Evolutionary conservation across 2,329 filamentous ascomycete genomes (phyloP).

Genomic region (Penicillium occitanis): DNA sequence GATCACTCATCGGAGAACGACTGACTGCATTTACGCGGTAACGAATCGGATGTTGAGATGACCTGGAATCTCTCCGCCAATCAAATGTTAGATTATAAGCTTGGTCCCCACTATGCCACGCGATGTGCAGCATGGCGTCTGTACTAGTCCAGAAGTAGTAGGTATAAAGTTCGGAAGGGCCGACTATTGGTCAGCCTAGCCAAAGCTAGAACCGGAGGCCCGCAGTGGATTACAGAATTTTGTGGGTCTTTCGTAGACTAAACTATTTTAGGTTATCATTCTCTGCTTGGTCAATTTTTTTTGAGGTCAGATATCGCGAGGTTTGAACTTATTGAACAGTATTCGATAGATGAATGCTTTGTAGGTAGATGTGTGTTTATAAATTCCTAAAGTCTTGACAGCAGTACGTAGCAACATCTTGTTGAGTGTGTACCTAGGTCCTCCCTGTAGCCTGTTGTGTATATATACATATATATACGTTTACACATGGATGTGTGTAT

Average conservation of each 20-base stretch:
- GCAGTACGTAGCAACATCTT: not conserved
- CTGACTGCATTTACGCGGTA: not conserved
- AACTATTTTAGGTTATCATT: not conserved
- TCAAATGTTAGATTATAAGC: not conserved
- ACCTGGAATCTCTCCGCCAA: not conserved
- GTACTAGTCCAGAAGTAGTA: not conserved
- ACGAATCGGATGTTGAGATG: not conserved
- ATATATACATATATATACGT: not conserved
- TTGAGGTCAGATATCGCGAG: not conserved
- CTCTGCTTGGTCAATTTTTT: not conserved
- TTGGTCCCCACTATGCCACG: constrained; percentile 2
- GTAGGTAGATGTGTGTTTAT: not conserved
- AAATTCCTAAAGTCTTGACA: not conserved
- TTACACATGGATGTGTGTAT: no score
- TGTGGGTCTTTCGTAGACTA: not conserved
- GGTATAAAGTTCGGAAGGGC: not conserved
- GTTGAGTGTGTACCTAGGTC: no score
- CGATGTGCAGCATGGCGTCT: not conserved
- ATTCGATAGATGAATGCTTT: not conserved
- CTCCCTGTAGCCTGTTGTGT: not conserved
- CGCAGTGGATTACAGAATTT: not conserved
- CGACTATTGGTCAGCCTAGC: not conserved
- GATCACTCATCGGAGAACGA: not conserved
- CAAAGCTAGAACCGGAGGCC: not conserved
- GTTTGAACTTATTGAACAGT: not conserved